Percentiles rank a stretch among this genome's conserved stretches.
phyloP scores from a whole-genome alignment of 108 stramenopile species.

The Aureococcus anophagefferens region DNA sequence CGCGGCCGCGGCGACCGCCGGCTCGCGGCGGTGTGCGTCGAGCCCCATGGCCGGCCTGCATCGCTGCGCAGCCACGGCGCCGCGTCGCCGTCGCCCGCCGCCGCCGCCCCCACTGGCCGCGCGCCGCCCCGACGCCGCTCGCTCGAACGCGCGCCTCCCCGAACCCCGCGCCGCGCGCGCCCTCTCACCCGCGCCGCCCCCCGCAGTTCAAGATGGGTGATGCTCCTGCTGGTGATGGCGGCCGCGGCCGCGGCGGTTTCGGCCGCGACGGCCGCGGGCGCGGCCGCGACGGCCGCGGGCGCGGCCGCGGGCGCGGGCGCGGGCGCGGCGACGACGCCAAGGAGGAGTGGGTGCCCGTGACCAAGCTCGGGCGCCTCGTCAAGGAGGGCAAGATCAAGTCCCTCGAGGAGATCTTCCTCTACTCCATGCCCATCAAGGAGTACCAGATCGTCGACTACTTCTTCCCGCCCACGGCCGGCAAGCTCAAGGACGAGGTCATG shows the following conservation, averaged over 20 bases:
- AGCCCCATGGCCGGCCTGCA: no score
- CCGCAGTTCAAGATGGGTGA: no score
- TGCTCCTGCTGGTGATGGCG: background rate
- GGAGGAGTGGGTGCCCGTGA: conserved; percentile 93
- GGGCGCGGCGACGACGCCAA: conserved; percentile 76
- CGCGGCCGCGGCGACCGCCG: no score
- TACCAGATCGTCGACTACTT: conserved; percentile 97
- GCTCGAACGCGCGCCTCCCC: no score
- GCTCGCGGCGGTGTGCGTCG: no score
- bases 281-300: conserved; percentile 63
- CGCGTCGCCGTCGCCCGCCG: no score
- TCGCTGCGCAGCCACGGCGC: no score
- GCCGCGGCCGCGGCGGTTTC: conserved; percentile 41
- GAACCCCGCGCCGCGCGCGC: no score
- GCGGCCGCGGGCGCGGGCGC: conserved; percentile 75
- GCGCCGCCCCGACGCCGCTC: no score
- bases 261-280: conserved; percentile 30
- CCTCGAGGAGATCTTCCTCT: conserved; percentile 98
- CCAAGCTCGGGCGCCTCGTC: conserved; percentile 99
- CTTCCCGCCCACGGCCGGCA: conserved; percentile 61
- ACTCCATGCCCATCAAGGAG: conserved; percentile 99
- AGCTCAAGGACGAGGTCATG: conserved; percentile 99
- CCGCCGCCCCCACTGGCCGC: no score
- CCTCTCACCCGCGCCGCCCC: no score
- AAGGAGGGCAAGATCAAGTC: conserved; percentile 97